phyloP scores from a whole-genome alignment of 2,329 filamentous ascomycete species.

The Zasmidium angulare region DNA sequence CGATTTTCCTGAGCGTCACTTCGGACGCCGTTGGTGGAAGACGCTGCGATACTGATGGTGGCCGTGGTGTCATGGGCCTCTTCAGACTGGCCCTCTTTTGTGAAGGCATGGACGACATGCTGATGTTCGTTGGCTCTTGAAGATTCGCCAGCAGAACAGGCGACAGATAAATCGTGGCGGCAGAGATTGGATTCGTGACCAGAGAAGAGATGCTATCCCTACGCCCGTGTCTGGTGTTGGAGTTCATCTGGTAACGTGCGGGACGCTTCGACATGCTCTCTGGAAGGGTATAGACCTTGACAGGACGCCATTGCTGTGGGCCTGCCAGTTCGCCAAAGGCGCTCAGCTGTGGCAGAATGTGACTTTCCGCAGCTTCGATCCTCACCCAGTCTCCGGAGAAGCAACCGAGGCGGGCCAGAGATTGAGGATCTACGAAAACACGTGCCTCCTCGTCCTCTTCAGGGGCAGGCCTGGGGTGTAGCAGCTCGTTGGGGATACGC shows the following conservation, averaged over 20 bases:
- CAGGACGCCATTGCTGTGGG: slow-evolving; percentile 75
- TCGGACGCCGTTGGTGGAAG: slow-evolving; percentile 67
- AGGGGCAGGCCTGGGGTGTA: slow-evolving; percentile 78
- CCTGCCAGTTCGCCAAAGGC: slow-evolving; percentile 67
- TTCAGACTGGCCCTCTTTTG: slow-evolving; percentile 42
- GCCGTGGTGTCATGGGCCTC: slow-evolving; percentile 32
- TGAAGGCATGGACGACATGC: slow-evolving; percentile 64
- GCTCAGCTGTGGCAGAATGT: slow-evolving; percentile 65
- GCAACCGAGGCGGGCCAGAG: slow-evolving; percentile 84
- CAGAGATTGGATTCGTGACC: slow-evolving; percentile 49
- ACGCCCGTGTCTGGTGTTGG: slow-evolving; percentile 48
- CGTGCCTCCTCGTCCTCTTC: slow-evolving; percentile 87
- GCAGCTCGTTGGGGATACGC: slow-evolving; percentile 69
- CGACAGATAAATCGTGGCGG: slow-evolving; percentile 71
- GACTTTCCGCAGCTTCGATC: slow-evolving; percentile 74
- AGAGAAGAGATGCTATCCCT: slow-evolving; percentile 57
- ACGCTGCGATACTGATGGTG: slow-evolving; percentile 41
- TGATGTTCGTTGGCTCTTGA: slow-evolving; percentile 73
- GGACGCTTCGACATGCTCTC: slow-evolving; percentile 63
- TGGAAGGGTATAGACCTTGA: slow-evolving; percentile 84
- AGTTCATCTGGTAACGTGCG: slow-evolving; percentile 55
- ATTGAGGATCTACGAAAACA: slow-evolving; percentile 85
- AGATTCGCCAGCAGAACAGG: slow-evolving; percentile 86
- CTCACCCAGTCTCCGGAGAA: slow-evolving; percentile 98
- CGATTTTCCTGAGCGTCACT: slow-evolving; percentile 83